Evolutionary conservation across 2,329 filamentous ascomycete species (phyloP).

Genomic region (Ophiognomonia clavigignenti-juglandacearum): DNA sequence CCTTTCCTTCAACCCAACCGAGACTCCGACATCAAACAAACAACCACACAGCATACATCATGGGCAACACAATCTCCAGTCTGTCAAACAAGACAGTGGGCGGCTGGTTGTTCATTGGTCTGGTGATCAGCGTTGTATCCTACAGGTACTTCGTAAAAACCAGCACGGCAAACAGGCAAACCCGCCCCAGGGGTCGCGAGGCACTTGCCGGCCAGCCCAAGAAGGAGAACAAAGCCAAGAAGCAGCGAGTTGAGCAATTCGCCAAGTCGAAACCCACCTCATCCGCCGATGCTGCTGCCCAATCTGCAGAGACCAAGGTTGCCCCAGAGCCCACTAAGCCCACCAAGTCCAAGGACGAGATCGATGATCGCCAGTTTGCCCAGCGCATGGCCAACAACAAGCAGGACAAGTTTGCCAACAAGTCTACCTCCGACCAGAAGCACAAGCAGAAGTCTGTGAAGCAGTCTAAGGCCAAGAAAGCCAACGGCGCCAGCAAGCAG

Average conservation of each 20-base stretch:
- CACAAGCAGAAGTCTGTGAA: constrained; percentile 67
- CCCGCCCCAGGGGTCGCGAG: constrained; percentile 23
- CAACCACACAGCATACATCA: constrained; percentile 17
- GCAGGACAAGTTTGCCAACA: constrained; percentile 53
- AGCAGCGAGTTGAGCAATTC: constrained; percentile 39
- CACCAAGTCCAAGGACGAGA: constrained; percentile 42
- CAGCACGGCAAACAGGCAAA: constrained; percentile 20
- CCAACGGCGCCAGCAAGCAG: constrained; percentile 37
- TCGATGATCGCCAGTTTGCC: constrained; percentile 72
- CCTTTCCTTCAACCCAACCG: no score
- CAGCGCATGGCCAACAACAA: constrained; percentile 66
- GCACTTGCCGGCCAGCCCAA: constrained; percentile 29
- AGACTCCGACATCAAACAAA: background rate
- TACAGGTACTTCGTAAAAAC: constrained; percentile 21
- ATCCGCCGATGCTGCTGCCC: constrained; percentile 2
- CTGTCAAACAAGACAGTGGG: constrained; percentile 19
- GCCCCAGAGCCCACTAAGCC: constrained; percentile 13
- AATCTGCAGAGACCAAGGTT: constrained; percentile 18
- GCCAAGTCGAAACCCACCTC: constrained; percentile 30
- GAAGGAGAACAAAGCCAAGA: constrained; percentile 32
- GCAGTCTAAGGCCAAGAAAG: constrained; percentile 57
- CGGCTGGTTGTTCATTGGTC: constrained; percentile 28
- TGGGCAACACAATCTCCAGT: constrained; percentile 31
- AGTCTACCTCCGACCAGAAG: constrained; percentile 56
- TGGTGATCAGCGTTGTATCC: constrained; percentile 21